Percentiles rank a stretch among this genome's conserved stretches.
Conservation (phyloP, 2,329 filamentous ascomycete genomes). For the Fusarium compactum region DNA sequence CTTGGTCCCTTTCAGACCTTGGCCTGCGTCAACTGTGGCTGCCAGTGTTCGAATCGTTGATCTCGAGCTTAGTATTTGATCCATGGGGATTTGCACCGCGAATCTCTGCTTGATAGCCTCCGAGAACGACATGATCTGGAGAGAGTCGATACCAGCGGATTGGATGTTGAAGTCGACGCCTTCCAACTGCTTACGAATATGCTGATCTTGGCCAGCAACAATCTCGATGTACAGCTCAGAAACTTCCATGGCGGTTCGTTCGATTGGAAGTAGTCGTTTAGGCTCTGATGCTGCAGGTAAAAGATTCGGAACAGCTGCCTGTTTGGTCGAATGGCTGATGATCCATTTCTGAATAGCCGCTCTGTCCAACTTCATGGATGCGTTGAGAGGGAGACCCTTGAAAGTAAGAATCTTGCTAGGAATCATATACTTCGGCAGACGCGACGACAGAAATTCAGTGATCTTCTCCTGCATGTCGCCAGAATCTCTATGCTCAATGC, state of each 20-base stretch:
- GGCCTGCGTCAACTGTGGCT: background rate
- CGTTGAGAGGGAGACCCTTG: background rate
- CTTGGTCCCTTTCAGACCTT: background rate
- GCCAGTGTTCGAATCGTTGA: background rate
- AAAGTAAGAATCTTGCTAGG: background rate
- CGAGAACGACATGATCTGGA: background rate
- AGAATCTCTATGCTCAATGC: background rate
- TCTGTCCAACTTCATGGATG: conserved; percentile 3
- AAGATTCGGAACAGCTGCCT: background rate
- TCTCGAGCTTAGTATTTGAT: background rate
- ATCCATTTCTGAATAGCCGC: conserved; percentile 1
- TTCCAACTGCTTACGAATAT: background rate
- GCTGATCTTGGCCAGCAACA: background rate
- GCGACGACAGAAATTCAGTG: background rate
- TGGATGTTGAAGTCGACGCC: background rate
- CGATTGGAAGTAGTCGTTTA: background rate
- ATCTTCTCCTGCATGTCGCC: background rate
- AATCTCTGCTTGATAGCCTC: background rate
- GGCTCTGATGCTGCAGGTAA: background rate
- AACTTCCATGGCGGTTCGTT: background rate
- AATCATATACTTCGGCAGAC: conserved; percentile 2
- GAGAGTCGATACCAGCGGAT: background rate
- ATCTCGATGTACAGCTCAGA: background rate
- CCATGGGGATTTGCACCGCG: background rate
- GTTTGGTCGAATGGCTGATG: background rate